Evolutionary conservation across 495 filamentous ascomycete species (phyloP).

Genomic region (Penicillium samsonianum): DNA sequence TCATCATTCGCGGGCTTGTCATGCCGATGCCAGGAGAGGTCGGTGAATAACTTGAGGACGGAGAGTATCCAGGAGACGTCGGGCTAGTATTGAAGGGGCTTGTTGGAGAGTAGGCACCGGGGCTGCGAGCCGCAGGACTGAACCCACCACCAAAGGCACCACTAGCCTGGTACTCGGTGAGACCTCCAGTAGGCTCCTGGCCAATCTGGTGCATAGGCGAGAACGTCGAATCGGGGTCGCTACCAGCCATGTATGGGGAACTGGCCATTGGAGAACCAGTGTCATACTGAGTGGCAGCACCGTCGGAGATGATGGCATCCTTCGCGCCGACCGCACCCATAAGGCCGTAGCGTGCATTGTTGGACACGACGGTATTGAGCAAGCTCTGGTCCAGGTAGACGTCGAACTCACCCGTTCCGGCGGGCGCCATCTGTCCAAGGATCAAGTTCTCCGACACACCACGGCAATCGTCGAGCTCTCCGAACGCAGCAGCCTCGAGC

Average conservation of each 20-base stretch:
- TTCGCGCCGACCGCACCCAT: conserved; percentile 75
- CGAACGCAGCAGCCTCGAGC: conserved; percentile 87
- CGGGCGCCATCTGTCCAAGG: conserved; percentile 92
- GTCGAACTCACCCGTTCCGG: conserved; percentile 94
- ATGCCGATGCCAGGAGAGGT: conserved; percentile 63
- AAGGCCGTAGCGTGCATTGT: conserved; percentile 78
- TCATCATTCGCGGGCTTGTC: conserved; percentile 56
- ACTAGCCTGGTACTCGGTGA: conserved; percentile 59
- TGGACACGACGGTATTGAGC: conserved; percentile 90
- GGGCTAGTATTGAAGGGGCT: conserved; percentile 83
- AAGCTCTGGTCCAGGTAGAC: conserved; percentile 90
- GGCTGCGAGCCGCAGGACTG: conserved; percentile 69
- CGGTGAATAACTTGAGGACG: conserved; percentile 66
- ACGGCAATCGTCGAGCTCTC: conserved; percentile 95
- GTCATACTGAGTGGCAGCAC: conserved; percentile 93
- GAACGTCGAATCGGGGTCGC: conserved; percentile 79
- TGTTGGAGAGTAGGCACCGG: conserved; percentile 65
- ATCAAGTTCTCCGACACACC: conserved; percentile 99
- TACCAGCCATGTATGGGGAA: conserved; percentile 70
- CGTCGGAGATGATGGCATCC: conserved; percentile 67
- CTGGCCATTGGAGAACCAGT: conserved; percentile 85
- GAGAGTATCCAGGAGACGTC: conserved; percentile 74
- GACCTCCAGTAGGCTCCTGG: conserved; percentile 74
- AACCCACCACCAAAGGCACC: conserved; percentile 59
- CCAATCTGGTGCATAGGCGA: conserved; percentile 82